Evolutionary conservation across 371 early-diverging fungal genomes (phyloP).

Genomic region (Ordospora colligata): DNA sequence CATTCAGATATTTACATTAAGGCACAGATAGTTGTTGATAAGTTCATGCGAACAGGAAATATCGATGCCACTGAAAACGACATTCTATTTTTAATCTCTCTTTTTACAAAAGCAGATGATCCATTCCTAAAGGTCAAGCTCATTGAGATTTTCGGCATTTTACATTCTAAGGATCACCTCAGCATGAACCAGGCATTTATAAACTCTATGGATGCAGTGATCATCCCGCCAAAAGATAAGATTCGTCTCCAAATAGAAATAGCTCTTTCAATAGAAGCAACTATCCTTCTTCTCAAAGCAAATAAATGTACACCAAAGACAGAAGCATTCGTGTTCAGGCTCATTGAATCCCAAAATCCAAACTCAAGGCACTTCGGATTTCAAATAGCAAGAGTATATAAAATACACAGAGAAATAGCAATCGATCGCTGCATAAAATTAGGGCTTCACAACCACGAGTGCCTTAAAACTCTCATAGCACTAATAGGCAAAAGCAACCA

Average conservation of each 20-base stretch:
- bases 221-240: slow-evolving; percentile 11
- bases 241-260: slow-evolving; percentile 20
- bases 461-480: not conserved
- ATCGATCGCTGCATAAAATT: slow-evolving; percentile 14
- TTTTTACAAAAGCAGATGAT: not conserved
- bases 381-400: slow-evolving; percentile 13
- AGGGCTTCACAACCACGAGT: slow-evolving; percentile 9
- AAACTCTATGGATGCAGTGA: not conserved
- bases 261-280: slow-evolving; percentile 20
- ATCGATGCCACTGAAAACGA: slow-evolving; percentile 32
- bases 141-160: slow-evolving; percentile 4
- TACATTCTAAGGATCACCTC: not conserved
- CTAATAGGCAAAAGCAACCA: slow-evolving; percentile 32
- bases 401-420: slow-evolving; percentile 12
- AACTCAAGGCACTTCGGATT: slow-evolving; percentile 43
- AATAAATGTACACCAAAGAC: not conserved
- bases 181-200: not conserved
- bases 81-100: slow-evolving; percentile 3
- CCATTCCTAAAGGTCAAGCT: slow-evolving; percentile 33
- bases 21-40: slow-evolving; percentile 37
- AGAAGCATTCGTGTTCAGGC: slow-evolving; percentile 29
- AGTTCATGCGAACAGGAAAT: not conserved
- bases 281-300: slow-evolving; percentile 5
- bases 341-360: slow-evolving; percentile 43
- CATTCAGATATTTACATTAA: slow-evolving; percentile 14